Evolutionary conservation across 2,329 filamentous ascomycete species (phyloP), one percentile per base, ranked within the genome.

Genomic region (Pyrenophora graminea): DNA sequence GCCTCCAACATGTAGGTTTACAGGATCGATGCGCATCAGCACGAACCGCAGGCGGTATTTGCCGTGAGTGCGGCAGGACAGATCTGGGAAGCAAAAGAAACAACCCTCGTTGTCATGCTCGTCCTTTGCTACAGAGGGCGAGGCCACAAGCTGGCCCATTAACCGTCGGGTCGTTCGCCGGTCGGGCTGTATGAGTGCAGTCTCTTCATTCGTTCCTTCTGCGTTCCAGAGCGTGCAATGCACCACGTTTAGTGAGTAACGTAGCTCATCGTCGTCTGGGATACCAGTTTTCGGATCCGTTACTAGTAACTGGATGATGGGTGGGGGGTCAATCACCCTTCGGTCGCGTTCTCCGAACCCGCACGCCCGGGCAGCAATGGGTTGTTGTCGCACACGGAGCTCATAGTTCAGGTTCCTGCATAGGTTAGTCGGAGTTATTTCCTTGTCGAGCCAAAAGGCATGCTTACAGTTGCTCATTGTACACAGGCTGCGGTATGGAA

Each of bases 21-120:
- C 74, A 2, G 86, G 85, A 58, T 91, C 85, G 36, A 93, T 81
- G 53, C 88, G 82, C 66, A 91, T 84, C 18, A 93, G 78, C 32
- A 84, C 84, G 70, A 94, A 93, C 39, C 84, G 85, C 47, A 94
- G 80, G 15, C 88, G 81, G 71, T 89, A 94, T n/a, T 79, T 78
- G 17, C 90, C 90, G 1, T 89, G 85, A 0, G 87, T 91, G 30
- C 90, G 83, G 68, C 89, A 91, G 3, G 88, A 91, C 17, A 94
- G 79, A 67, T 94, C 90, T 0, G 89, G 87, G 68, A 94, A 94
- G 69, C 88, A 90, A 72, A 93, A 94, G 77, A 93, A 94, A 66
- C 87, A 91, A 1, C 90, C 89, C 56, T 91, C 87, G 18, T 83
- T 74, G 45, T 85, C 84, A 45, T 85, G 79, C 64, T 93, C 89